Evolutionary conservation across 768 basidiomycete species (phyloP).

Genomic region (Leccinum variicolor): DNA sequence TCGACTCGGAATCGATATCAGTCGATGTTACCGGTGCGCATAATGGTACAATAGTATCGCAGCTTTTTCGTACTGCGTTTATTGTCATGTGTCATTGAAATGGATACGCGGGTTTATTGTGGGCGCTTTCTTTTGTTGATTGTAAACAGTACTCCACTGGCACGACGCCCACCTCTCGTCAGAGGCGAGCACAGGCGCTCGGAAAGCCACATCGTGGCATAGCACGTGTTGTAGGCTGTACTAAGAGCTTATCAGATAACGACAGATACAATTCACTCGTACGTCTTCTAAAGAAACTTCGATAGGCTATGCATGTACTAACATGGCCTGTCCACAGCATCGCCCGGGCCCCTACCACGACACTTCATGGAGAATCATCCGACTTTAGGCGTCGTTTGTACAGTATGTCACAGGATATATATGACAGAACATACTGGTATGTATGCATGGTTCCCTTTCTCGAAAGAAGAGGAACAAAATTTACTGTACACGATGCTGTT

Average conservation of each 20-base stretch:
- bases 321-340: too few species aligned
- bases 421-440: neutral
- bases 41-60: too few species aligned
- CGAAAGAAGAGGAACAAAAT: neutral
- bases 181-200: neutral
- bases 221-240: neutral
- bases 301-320: neutral
- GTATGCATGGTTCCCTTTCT: neutral
- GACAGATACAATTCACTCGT: too few species aligned
- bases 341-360: too few species aligned
- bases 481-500: neutral
- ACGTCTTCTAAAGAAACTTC: too few species aligned
- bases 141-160: neutral
- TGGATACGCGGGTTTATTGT: neutral
- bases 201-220: neutral
- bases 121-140: neutral
- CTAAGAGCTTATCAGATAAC: neutral
- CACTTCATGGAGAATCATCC: neutral
- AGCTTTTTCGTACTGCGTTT: neutral
- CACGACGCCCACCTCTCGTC: neutral
- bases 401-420: neutral
- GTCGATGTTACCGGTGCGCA: too few species aligned
- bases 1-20: neutral
- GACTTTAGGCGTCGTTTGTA: neutral
- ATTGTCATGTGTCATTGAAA: neutral